phyloP scores from a whole-genome alignment of 495 filamentous ascomycete genomes.

The Penicillium psychrofluorescens region DNA sequence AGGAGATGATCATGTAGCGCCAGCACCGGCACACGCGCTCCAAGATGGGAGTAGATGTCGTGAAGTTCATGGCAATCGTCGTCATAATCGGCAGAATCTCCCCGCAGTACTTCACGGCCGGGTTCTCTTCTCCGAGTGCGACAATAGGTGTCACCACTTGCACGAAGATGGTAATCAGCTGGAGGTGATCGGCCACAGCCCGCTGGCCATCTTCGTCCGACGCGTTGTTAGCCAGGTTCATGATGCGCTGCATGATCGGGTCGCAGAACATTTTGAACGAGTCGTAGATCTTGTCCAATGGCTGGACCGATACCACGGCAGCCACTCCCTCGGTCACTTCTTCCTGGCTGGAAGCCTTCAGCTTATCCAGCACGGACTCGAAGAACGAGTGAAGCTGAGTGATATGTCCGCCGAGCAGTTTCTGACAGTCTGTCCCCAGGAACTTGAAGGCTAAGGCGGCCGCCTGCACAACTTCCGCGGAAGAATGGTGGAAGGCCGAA shows the following conservation, averaged over 20 bases:
- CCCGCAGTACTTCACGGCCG: slow-evolving; percentile 91
- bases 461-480: slow-evolving; percentile 81
- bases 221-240: slow-evolving; percentile 79
- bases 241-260: slow-evolving; percentile 78
- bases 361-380: slow-evolving; percentile 73
- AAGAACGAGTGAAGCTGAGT: slow-evolving; percentile 85
- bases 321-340: slow-evolving; percentile 95
- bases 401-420: slow-evolving; percentile 72
- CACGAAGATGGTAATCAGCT: slow-evolving; percentile 84
- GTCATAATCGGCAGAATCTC: slow-evolving; percentile 84
- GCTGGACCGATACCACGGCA: slow-evolving; percentile 80
- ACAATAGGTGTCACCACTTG: slow-evolving; percentile 75
- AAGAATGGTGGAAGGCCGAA: slow-evolving; percentile 75
- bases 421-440: slow-evolving; percentile 89
- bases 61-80: slow-evolving; percentile 78
- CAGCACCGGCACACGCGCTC: slow-evolving; percentile 92
- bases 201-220: slow-evolving; percentile 72
- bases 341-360: slow-evolving; percentile 81
- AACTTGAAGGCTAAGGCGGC: slow-evolving; percentile 94
- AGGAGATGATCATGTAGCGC: slow-evolving; percentile 93
- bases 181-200: slow-evolving; percentile 76
- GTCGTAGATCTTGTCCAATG: slow-evolving; percentile 67
- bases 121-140: slow-evolving; percentile 64
- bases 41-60: slow-evolving; percentile 75
- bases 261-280: slow-evolving; percentile 90